Evolutionary conservation across 257 asterid species (phyloP).

Genomic region (Nicotiana tabacum): DNA sequence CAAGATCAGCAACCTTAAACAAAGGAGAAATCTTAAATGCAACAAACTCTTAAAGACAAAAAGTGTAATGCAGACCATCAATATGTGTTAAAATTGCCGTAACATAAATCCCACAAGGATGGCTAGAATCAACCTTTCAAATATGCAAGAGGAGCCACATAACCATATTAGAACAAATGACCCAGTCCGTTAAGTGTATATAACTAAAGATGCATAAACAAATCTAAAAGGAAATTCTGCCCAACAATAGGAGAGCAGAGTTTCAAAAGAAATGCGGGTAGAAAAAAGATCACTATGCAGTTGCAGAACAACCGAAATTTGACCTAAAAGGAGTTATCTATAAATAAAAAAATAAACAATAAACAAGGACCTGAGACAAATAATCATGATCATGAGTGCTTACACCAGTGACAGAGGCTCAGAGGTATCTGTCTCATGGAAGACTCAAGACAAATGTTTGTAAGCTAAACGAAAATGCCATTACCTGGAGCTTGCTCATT

Average conservation of each 20-base stretch:
- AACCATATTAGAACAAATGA: not conserved
- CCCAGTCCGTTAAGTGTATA: not conserved
- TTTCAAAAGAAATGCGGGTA: not conserved
- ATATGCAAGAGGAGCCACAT: not conserved
- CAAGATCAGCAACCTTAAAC: slow-evolving; percentile 82
- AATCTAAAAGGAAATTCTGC: not conserved
- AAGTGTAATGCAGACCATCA: not conserved
- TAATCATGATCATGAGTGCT: slow-evolving; percentile 1
- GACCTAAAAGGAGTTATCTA: not conserved
- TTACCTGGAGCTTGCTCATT: slow-evolving; percentile 93
- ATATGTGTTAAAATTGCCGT: not conserved
- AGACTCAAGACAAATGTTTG: slow-evolving; percentile 8
- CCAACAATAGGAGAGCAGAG: not conserved
- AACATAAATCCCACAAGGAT: not conserved
- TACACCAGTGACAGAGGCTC: not conserved
- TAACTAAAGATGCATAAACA: not conserved
- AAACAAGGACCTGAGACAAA: not conserved
- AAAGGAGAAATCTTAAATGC: not conserved
- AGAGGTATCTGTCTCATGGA: not conserved
- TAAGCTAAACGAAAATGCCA: slow-evolving; percentile 8
- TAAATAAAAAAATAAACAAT: not conserved
- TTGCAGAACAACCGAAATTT: not conserved
- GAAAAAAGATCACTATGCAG: not conserved
- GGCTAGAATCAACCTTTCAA: not conserved
- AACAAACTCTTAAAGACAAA: not conserved